Evolutionary conservation across 345 rosid species (phyloP).

Genomic region (Sisymbrium altissimum): DNA sequence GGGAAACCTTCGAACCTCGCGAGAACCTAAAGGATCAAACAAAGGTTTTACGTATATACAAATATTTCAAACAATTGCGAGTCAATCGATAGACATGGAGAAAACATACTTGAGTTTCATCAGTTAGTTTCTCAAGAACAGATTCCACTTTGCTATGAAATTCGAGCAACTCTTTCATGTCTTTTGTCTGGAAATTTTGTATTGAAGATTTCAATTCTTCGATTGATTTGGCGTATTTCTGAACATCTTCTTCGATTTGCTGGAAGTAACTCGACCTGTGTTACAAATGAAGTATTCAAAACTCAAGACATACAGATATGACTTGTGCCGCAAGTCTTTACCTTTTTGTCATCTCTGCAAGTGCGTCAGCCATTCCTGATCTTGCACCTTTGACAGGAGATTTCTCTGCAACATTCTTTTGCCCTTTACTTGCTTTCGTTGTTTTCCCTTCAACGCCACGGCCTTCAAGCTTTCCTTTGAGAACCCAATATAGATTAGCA

Average conservation of each 20-base stretch:
- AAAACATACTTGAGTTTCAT: conserved; percentile 55
- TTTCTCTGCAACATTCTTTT: conserved; percentile 22
- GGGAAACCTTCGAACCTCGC: conserved; percentile 69
- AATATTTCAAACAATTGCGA: background rate
- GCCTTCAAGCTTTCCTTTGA: conserved; percentile 66
- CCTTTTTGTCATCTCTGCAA: conserved; percentile 72
- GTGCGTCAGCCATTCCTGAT: conserved; percentile 70
- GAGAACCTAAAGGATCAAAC: conserved; percentile 43
- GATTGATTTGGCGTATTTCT: conserved; percentile 41
- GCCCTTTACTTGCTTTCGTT: conserved; percentile 25
- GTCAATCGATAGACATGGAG: background rate
- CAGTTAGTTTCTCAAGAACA: conserved; percentile 50
- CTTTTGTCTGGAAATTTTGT: conserved; percentile 45
- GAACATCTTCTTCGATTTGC: conserved; percentile 62
- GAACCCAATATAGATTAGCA: conserved; percentile 44
- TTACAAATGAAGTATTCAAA: background rate
- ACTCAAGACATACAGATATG: background rate
- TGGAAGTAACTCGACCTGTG: conserved; percentile 62
- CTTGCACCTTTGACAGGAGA: conserved; percentile 36
- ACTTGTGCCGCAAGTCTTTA: conserved; percentile 25
- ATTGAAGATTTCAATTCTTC: conserved; percentile 45
- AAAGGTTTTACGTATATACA: background rate
- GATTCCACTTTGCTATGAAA: conserved; percentile 52
- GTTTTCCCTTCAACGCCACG: conserved; percentile 26
- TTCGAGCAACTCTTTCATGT: conserved; percentile 49